Percentiles rank a stretch among this genome's conserved stretches.
phyloP scores from a whole-genome alignment of 345 rosid species.

The Carallia brachiata region DNA sequence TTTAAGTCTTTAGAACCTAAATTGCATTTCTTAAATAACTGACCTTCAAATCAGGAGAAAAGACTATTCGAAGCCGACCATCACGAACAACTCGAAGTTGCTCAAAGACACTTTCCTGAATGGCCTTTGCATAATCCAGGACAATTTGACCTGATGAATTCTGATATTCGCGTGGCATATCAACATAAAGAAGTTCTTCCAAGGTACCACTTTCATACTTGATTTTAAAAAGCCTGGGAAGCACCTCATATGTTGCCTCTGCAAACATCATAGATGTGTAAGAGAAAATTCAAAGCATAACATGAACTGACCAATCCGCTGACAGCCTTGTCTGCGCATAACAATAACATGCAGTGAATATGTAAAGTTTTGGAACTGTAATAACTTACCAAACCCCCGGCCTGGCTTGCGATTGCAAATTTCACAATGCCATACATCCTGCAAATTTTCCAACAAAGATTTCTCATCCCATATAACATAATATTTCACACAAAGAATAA shows the following conservation, averaged over 20 bases:
- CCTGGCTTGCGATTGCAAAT: slow-evolving; percentile 97
- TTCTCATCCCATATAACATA: neutral
- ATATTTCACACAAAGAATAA: neutral
- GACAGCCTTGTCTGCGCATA: neutral
- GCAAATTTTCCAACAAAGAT: slow-evolving; percentile 30
- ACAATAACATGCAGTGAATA: neutral
- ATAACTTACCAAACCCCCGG: slow-evolving; percentile 88
- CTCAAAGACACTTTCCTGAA: slow-evolving; percentile 98
- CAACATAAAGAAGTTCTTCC: slow-evolving; percentile 92
- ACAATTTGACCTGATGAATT: slow-evolving; percentile 92
- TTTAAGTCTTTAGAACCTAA: neutral
- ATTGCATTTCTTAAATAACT: neutral
- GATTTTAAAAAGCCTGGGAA: slow-evolving; percentile 96
- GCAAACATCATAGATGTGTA: slow-evolving; percentile 25
- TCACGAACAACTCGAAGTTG: slow-evolving; percentile 99
- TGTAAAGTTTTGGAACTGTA: neutral
- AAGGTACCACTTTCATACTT: slow-evolving; percentile 98
- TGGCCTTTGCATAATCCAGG: slow-evolving; percentile 96
- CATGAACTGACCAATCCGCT: neutral
- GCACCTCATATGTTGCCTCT: slow-evolving; percentile 98
- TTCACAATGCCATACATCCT: slow-evolving; percentile 99
- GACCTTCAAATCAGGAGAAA: slow-evolving; percentile 95
- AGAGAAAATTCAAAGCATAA: neutral
- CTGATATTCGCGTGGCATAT: slow-evolving; percentile 95
- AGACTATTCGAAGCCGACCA: slow-evolving; percentile 91